Evolutionary conservation across 495 filamentous ascomycete genomes (phyloP).

Genomic region (Cudoniella acicularis): DNA sequence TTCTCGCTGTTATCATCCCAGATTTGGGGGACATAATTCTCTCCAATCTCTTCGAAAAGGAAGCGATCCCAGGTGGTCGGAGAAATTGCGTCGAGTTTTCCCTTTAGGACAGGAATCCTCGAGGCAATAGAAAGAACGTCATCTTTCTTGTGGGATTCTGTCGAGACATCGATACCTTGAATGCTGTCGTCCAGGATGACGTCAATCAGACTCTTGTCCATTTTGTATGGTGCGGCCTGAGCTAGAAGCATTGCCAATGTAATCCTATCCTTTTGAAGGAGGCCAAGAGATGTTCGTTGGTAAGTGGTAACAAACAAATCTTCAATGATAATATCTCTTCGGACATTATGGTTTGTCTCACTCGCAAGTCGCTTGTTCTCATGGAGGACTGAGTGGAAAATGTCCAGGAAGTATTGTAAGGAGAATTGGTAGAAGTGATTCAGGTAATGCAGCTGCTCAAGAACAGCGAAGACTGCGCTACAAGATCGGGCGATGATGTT

Average conservation of each 20-base stretch:
- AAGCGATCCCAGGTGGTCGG: conserved; percentile 72
- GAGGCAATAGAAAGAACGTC: conserved; percentile 65
- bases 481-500: conserved; percentile 88
- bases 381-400: conserved; percentile 90
- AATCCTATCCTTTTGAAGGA: conserved; percentile 91
- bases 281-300: conserved; percentile 84
- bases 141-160: conserved; percentile 55
- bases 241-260: conserved; percentile 95
- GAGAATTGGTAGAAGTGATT: conserved; percentile 99
- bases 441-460: conserved; percentile 95
- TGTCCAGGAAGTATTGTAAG: conserved; percentile 94
- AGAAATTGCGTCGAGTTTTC: conserved; percentile 58
- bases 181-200: conserved; percentile 75
- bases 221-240: conserved; percentile 87
- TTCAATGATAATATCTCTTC: conserved; percentile 81
- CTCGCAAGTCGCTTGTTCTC: conserved; percentile 69
- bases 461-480: conserved; percentile 92
- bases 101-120: conserved; percentile 70
- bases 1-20: conserved; percentile 64
- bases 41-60: conserved; percentile 79
- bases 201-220: conserved; percentile 87
- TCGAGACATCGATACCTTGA: conserved; percentile 75
- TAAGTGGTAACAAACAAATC: conserved; percentile 90
- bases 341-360: conserved; percentile 68
- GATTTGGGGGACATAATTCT: conserved; percentile 74